Conservation (phyloP, 148 eudicot genomes). For the Talinum fruticosum region DNA sequence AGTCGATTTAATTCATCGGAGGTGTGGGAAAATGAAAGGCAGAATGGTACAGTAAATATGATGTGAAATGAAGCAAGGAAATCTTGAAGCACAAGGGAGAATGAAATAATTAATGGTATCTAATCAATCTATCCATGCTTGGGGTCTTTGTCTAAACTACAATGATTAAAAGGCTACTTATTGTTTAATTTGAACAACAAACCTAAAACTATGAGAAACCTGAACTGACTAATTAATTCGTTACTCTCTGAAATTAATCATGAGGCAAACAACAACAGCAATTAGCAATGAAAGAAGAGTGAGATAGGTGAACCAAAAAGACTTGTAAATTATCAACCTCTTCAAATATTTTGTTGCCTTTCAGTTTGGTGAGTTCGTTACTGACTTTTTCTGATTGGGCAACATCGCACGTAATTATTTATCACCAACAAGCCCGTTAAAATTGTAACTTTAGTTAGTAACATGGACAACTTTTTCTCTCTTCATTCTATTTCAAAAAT, state of each 20-base stretch:
- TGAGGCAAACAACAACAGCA: no score
- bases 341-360: neutral
- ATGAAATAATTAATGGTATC: neutral
- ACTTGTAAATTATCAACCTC: neutral
- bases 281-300: slow-evolving; percentile 3
- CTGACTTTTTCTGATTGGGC: slow-evolving; percentile 20
- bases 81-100: neutral
- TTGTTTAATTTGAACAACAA: neutral
- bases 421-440: neutral
- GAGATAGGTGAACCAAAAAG: slow-evolving; percentile 35
- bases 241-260: neutral
- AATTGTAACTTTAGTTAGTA: neutral
- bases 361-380: slow-evolving; percentile 35
- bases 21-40: neutral
- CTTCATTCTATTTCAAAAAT: no score
- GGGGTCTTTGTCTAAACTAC: neutral
- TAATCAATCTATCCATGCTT: neutral
- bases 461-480: no score
- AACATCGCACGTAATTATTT: neutral
- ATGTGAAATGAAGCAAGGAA: neutral
- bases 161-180: neutral
- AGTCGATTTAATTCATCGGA: no score
- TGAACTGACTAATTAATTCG: neutral
- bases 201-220: neutral
- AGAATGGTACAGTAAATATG: neutral